Evolutionary conservation across 208 protist species (phyloP), one percentile per base, ranked within the genome.

Genomic region (Trypanosomatidae sp.): DNA sequence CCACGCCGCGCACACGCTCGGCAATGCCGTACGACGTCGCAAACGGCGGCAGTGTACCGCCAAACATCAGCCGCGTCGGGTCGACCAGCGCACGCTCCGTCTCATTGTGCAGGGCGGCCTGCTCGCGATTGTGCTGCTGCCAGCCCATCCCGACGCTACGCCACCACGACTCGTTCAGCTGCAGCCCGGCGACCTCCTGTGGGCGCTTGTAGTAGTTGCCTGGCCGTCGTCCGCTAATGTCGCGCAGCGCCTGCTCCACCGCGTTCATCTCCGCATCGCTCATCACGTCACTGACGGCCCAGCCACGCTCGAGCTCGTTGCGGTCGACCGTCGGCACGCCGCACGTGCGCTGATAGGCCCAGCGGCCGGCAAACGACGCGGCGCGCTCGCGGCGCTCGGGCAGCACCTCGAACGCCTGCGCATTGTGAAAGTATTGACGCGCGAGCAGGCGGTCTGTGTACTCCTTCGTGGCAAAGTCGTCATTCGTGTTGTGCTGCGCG

Each of bases 381-480:
- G 76, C 71, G 26, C 61, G 60, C 41, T 88, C 72, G 16, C 51
- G 57, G 13, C 63, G 53, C 49, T 93, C 80, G 7, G 85, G 85
- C 11, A 93, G 55, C 19, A 93, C 64, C 56, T 83, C 66, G 60
- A 93, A 93, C 22, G 67, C 68, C 56, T 93, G 71, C 33, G 85
- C 77, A 42, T 83, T 72, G 32, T 79, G 56, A 65, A 88, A 92
- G 59, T 76, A 88, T 56, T 92, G 80, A 27, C 74, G 71, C 4
- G 78, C 71, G 15, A 86, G 65, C 20, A 95, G 51, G 0, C 87
- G 61, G 37, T 92, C 77, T 48, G 75, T 78, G 67, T 92, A 92
- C 61, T 95, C 87, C 66, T 92, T 90, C 2, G 87, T 95, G 35
- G 75, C 61, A 58, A 89, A 92, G 76, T 95, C 87, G 54, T 92